Conservation (phyloP, 768 basidiomycete species). For the Auricularia cornea region DNA sequence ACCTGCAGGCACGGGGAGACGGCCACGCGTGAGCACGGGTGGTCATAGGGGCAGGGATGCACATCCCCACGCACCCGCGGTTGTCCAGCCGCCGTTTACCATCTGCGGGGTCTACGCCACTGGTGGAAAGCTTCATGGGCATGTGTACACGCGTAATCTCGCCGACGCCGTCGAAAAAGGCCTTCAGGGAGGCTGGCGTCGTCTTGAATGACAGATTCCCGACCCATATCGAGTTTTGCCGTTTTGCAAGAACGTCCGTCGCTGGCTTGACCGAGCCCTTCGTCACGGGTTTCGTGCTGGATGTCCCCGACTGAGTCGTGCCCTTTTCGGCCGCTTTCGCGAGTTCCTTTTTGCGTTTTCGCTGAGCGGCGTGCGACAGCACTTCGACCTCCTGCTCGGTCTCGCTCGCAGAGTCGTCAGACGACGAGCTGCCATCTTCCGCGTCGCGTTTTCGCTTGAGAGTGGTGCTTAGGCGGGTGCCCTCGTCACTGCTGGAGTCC, state of each 20-base stretch:
- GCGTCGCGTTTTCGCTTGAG: background rate
- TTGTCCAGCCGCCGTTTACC: constrained; percentile 48
- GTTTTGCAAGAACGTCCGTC: constrained; percentile 32
- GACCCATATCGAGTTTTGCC: constrained; percentile 89
- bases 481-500: background rate
- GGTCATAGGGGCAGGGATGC: no score
- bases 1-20: constrained; percentile 38
- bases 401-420: background rate
- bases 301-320: constrained; percentile 33
- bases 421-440: background rate
- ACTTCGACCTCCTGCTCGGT: constrained; percentile 19
- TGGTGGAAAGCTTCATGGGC: constrained; percentile 55
- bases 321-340: constrained; percentile 11
- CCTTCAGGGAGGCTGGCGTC: constrained; percentile 56
- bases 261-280: background rate
- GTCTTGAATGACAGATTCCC: constrained; percentile 93
- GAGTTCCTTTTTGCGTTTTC: constrained; percentile 30
- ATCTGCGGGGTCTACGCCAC: constrained; percentile 31
- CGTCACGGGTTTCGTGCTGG: constrained; percentile 20
- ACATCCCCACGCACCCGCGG: constrained; percentile 51
- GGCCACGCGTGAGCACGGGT: constrained; percentile 10
- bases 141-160: constrained; percentile 63
- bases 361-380: constrained; percentile 68
- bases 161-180: constrained; percentile 63
- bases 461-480: background rate